Evolutionary conservation across 2,329 filamentous ascomycete species (phyloP).

Genomic region (Ramichloridium luteum): DNA sequence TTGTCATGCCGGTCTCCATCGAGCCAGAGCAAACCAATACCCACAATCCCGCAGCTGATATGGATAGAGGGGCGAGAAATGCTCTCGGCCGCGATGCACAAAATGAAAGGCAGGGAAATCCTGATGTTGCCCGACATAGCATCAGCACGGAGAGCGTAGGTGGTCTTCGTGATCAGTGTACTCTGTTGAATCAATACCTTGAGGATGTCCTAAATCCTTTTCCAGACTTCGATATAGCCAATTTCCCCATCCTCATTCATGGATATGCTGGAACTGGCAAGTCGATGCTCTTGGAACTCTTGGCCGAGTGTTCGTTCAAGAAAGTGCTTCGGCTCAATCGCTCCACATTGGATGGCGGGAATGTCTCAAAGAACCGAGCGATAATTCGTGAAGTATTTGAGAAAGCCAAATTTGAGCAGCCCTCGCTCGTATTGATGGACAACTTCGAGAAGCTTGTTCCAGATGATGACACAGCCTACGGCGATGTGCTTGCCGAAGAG

Average conservation of each 20-base stretch:
- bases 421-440: constrained; percentile 70
- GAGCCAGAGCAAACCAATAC: too few relatives aligned
- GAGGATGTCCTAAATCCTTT: constrained; percentile 15
- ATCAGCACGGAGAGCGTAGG: constrained; percentile 43
- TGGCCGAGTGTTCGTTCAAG: constrained; percentile 57
- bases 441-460: constrained; percentile 59
- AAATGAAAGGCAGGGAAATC: too few relatives aligned
- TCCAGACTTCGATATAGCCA: not conserved
- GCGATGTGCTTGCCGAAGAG: constrained; percentile 35
- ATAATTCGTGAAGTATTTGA: constrained; percentile 57
- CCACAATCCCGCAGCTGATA: too few relatives aligned
- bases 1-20: constrained; percentile 12
- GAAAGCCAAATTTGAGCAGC: constrained; percentile 54
- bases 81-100: too few relatives aligned
- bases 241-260: constrained; percentile 56
- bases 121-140: too few relatives aligned
- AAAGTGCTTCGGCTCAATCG: constrained; percentile 51
- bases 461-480: constrained; percentile 37
- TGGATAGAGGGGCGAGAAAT: too few relatives aligned
- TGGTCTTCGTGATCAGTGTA: constrained; percentile 53
- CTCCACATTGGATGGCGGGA: constrained; percentile 25
- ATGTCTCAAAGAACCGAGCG: constrained; percentile 31
- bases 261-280: constrained; percentile 81
- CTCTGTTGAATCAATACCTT: constrained; percentile 55
- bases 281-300: constrained; percentile 55